Percentiles rank a stretch among this genome's conserved stretches.
Evolutionary conservation across 2,329 filamentous ascomycete species (phyloP).

Genomic region (Purpureocillium takamizusanense): DNA sequence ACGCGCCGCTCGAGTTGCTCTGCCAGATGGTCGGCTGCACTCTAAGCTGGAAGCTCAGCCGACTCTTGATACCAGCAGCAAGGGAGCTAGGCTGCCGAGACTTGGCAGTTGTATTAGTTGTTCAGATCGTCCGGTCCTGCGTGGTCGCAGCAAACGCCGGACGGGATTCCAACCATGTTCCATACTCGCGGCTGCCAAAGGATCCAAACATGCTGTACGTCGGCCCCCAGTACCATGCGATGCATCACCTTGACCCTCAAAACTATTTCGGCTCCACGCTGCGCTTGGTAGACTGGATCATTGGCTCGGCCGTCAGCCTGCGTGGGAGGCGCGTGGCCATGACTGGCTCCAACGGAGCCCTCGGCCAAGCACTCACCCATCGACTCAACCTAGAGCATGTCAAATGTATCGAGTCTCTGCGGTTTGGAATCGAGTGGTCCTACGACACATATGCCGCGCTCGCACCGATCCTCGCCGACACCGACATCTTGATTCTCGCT

Average conservation of each 20-base stretch:
- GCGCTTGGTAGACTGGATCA: slow-evolving; percentile 8
- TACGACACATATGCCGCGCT: slow-evolving; percentile 1
- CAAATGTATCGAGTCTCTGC: slow-evolving; percentile 1
- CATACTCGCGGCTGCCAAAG: slow-evolving; percentile 5
- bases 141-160: slow-evolving; percentile 7
- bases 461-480: slow-evolving; percentile 3
- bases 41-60: not conserved
- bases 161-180: slow-evolving; percentile 8
- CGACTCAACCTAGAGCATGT: slow-evolving; percentile 3
- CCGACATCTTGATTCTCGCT: slow-evolving; percentile 8
- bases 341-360: slow-evolving; percentile 7
- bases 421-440: slow-evolving; percentile 6
- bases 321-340: slow-evolving; percentile 8
- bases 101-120: not conserved
- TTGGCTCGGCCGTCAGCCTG: slow-evolving; percentile 8
- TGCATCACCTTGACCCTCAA: slow-evolving; percentile 11
- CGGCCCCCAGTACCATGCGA: slow-evolving; percentile 9
- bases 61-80: not conserved
- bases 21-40: not conserved
- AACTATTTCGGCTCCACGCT: slow-evolving; percentile 12
- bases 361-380: slow-evolving; percentile 5
- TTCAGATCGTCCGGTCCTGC: not conserved
- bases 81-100: not conserved
- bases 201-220: slow-evolving; percentile 6
- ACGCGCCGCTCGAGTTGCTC: not conserved